These are phyloP conservation scores for Cladophialophora immunda DNA, from an alignment of 2,329 filamentous ascomycete genomes.

Conservation along the genomic window DNA sequence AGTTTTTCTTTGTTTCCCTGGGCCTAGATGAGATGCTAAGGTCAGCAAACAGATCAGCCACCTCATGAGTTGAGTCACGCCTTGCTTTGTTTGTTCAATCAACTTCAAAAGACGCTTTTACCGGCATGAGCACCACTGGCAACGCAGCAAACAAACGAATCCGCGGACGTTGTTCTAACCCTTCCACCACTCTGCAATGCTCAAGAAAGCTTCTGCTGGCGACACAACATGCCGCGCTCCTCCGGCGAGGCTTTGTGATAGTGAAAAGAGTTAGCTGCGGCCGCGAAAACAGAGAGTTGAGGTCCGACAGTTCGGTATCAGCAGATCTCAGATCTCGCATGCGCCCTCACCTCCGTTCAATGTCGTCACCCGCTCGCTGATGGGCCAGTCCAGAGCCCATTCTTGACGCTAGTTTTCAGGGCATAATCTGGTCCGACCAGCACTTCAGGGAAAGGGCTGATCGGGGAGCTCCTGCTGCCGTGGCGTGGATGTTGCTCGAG, in stretches of 20 bases:
- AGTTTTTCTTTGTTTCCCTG: neutral
- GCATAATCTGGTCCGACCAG: neutral
- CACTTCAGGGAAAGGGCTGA: neutral
- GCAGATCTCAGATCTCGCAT: neutral
- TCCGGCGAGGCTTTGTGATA: neutral
- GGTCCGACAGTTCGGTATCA: neutral
- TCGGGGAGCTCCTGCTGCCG: neutral
- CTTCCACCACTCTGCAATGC: neutral
- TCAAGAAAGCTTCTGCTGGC: neutral
- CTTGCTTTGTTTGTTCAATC: neutral
- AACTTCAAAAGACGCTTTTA: neutral
- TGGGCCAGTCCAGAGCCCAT: neutral
- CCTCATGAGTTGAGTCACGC: neutral
- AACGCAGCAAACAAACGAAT: neutral
- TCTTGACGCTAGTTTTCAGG: neutral
- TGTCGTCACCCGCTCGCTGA: neutral
- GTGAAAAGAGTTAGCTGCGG: neutral
- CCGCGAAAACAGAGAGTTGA: neutral
- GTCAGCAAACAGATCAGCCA: neutral
- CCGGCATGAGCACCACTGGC: neutral
- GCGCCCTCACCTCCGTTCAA: neutral
- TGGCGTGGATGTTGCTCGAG: neutral
- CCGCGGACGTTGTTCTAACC: neutral
- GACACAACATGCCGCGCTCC: neutral
- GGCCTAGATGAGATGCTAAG: neutral